Evolutionary conservation across 805 yeast species (phyloP).

Genomic region (Saccharomyces paradoxus): DNA sequence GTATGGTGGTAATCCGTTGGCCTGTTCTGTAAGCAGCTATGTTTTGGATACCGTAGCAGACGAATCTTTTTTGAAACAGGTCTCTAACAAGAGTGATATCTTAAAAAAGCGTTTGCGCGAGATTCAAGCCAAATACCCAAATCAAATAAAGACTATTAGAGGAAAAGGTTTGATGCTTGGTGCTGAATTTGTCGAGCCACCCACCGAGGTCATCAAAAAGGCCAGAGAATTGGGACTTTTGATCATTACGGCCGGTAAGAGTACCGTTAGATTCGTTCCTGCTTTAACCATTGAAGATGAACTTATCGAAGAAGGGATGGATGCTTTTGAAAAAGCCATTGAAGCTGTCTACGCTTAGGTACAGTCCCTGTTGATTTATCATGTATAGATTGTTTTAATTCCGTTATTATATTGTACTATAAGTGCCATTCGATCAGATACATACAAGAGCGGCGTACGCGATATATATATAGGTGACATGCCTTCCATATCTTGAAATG

Average conservation of each 20-base stretch:
- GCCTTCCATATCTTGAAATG: no score
- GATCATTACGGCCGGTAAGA: conserved; percentile 85
- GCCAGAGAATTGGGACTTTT: conserved; percentile 77
- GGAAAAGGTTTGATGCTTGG: conserved; percentile 90
- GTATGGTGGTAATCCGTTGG: conserved; percentile 94
- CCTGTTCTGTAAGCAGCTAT: conserved; percentile 68
- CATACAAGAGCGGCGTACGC: not conserved
- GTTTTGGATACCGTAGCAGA: conserved; percentile 64
- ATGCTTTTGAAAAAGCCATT: conserved; percentile 50
- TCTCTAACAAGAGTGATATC: conserved; percentile 50
- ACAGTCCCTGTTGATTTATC: not conserved
- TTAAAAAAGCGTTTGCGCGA: conserved; percentile 44
- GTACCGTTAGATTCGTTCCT: conserved; percentile 85
- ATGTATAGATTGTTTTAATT: not conserved
- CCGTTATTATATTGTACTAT: not conserved
- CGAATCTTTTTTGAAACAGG: conserved; percentile 50
- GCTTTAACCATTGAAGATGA: conserved; percentile 76
- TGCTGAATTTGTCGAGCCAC: conserved; percentile 61
- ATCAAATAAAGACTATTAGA: conserved; percentile 58
- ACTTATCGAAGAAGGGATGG: conserved; percentile 61
- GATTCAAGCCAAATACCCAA: conserved; percentile 49
- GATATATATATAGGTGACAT: no score
- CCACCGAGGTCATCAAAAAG: conserved; percentile 49
- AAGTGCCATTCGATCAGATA: not conserved
- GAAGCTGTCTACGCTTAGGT: conserved; percentile 17